A percentile compares a stretch with the other conserved stretches of the same genome.
phyloP scores from a whole-genome alignment of 2,329 filamentous ascomycete genomes.

The Trematosphaeria pertusa region DNA sequence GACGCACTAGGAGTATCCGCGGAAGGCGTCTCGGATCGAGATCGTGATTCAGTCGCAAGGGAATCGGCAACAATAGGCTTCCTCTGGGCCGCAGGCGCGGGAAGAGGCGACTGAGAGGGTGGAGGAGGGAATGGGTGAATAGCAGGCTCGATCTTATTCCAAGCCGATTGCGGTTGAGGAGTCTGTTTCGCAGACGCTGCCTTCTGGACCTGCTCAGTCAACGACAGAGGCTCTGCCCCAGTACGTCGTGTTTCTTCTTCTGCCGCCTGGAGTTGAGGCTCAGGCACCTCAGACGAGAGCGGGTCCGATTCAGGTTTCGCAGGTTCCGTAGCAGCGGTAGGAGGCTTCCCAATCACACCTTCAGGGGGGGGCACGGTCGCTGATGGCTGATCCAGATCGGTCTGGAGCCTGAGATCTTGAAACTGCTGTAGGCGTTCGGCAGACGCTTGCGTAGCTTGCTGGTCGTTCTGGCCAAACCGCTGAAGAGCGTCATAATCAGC shows the following conservation, averaged over 20 bases:
- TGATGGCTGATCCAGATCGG: conserved; percentile 61
- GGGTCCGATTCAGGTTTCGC: conserved; percentile 26
- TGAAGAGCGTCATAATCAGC: conserved; percentile 59
- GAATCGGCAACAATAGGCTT: conserved; percentile 84
- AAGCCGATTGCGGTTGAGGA: conserved; percentile 61
- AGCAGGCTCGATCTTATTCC: conserved; percentile 70
- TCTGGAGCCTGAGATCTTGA: conserved; percentile 75
- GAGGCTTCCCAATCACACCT: conserved; percentile 46
- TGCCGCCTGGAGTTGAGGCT: conserved; percentile 12
- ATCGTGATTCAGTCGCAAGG: conserved; percentile 69
- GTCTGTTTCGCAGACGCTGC: conserved; percentile 68
- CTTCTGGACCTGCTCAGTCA: conserved; percentile 86
- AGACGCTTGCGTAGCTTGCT: conserved; percentile 51
- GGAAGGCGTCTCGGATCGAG: conserved; percentile 78
- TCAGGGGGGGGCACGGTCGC: conserved; percentile 37
- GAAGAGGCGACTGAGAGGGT: conserved; percentile 79
- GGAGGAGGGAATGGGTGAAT: conserved; percentile 81
- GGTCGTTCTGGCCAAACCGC: conserved; percentile 34
- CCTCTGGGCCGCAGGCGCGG: conserved; percentile 87
- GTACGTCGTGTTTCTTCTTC: conserved; percentile 4
- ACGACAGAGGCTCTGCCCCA: conserved; percentile 65
- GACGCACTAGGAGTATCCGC: conserved; percentile 71
- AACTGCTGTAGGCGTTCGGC: conserved; percentile 83
- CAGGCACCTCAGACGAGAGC: conserved; percentile 19
- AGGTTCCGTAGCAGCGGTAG: conserved; percentile 28